Conservation (phyloP, 2,329 filamentous ascomycete species). For the Colletotrichum nymphaeae region DNA sequence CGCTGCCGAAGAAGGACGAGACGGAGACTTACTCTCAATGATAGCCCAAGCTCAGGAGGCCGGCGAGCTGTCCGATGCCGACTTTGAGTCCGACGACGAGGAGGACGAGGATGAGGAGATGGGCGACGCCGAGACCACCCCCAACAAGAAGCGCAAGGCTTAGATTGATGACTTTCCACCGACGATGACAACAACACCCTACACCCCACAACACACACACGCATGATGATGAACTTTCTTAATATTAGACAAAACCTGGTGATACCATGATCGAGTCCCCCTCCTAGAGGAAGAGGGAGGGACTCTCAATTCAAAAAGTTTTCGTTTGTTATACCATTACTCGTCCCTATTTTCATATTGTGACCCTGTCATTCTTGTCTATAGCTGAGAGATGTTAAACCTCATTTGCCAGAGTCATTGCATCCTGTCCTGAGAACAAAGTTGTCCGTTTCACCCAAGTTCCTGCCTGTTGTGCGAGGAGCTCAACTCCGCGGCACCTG, state of each 20-base stretch:
- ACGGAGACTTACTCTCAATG: constrained; percentile 33
- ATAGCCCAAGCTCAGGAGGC: constrained; percentile 77
- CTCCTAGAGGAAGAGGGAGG: neutral
- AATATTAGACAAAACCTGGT: constrained; percentile 19
- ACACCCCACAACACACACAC: neutral
- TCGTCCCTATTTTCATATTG: neutral
- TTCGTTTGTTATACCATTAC: constrained; percentile 10
- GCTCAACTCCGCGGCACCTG: too few species aligned
- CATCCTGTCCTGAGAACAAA: neutral
- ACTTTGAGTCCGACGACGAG: constrained; percentile 74
- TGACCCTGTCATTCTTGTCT: neutral
- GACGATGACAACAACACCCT: neutral
- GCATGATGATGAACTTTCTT: constrained; percentile 3
- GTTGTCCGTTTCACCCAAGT: too few species aligned
- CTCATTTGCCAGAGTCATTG: too few species aligned
- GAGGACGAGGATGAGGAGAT: constrained; percentile 65
- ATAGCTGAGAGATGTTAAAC: too few species aligned
- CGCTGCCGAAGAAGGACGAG: neutral
- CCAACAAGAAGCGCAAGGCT: constrained; percentile 53
- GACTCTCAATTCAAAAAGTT: constrained; percentile 17
- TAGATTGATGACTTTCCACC: neutral
- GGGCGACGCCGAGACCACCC: constrained; percentile 49
- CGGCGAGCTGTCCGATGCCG: constrained; percentile 73
- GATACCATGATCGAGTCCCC: constrained; percentile 29
- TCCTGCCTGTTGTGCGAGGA: neutral